These are phyloP conservation scores for Neurospora terricola DNA, from an alignment of 495 filamentous ascomycete genomes.

Conservation along the genomic window DNA sequence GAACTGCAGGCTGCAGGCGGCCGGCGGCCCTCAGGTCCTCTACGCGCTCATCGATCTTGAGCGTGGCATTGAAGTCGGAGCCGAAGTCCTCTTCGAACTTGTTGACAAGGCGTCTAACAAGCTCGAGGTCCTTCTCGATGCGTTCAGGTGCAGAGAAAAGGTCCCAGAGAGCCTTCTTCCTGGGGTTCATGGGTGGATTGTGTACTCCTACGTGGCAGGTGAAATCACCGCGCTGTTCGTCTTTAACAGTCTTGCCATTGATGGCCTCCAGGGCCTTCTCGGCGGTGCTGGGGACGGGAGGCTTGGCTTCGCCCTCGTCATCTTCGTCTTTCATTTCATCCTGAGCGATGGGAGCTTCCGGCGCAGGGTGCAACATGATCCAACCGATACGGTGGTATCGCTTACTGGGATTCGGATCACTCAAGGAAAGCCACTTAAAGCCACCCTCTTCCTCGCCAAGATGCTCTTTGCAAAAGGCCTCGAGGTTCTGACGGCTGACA, in stretches of 20 bases:
- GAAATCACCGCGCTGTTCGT: constrained; percentile 86
- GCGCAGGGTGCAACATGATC: constrained; percentile 83
- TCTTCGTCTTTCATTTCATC: constrained; percentile 55
- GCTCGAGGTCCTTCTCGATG: constrained; percentile 71
- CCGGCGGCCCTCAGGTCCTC: constrained; percentile 67
- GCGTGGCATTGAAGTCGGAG: constrained; percentile 55
- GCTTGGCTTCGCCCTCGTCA: constrained; percentile 34
- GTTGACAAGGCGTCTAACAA: constrained; percentile 62
- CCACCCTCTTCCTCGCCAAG: constrained; percentile 77
- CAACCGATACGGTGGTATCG: constrained; percentile 96
- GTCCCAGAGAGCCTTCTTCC: constrained; percentile 97
- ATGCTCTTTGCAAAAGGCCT: constrained; percentile 85
- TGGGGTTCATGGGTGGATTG: constrained; percentile 69
- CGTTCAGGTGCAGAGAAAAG: constrained; percentile 85
- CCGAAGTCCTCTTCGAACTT: constrained; percentile 79
- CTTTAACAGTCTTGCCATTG: constrained; percentile 93
- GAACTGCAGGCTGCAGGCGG: constrained; percentile 56
- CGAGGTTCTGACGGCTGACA: constrained; percentile 87
- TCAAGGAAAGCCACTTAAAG: constrained; percentile 84
- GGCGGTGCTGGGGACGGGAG: constrained; percentile 44
- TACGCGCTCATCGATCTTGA: constrained; percentile 77
- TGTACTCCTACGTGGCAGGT: constrained; percentile 96
- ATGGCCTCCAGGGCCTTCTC: constrained; percentile 84
- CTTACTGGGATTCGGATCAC: constrained; percentile 93
- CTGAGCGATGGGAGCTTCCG: constrained; percentile 48